These are phyloP conservation scores for Metschnikowia lunata DNA, from an alignment of 805 yeast genomes.

Conservation along the genomic window DNA sequence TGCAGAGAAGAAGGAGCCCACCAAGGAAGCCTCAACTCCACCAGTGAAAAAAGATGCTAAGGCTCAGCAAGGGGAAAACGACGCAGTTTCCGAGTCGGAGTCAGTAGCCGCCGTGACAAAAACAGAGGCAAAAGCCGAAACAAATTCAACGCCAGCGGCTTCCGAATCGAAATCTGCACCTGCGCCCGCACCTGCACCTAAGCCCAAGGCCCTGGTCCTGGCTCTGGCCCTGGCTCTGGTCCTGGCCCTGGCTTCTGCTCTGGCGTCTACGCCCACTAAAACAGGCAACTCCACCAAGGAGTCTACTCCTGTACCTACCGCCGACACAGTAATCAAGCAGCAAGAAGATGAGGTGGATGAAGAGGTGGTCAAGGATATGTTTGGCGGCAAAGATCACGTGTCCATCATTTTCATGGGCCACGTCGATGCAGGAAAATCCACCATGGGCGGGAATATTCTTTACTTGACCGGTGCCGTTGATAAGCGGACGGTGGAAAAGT, in stretches of 20 bases:
- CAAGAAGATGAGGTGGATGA: slow-evolving; percentile 83
- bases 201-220: no score
- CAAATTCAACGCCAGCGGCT: background rate
- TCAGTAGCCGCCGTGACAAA: slow-evolving; percentile 11
- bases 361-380: slow-evolving; percentile 85
- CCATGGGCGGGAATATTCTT: slow-evolving; percentile 97
- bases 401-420: slow-evolving; percentile 99
- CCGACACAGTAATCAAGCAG: slow-evolving; percentile 57
- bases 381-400: slow-evolving; percentile 95
- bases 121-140: slow-evolving; percentile 7
- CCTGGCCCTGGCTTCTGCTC: no score
- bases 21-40: slow-evolving; percentile 30
- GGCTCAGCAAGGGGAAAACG: slow-evolving; percentile 17
- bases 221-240: no score
- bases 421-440: slow-evolving; percentile 98
- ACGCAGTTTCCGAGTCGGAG: slow-evolving; percentile 8
- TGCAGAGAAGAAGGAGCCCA: slow-evolving; percentile 31
- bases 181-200: slow-evolving; percentile 12
- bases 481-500: slow-evolving; percentile 96
- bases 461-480: slow-evolving; percentile 95
- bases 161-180: slow-evolving; percentile 8
- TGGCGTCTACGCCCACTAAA: slow-evolving; percentile 6
- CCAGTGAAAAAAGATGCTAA: slow-evolving; percentile 28
- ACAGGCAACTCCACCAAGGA: slow-evolving; percentile 17
- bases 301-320: slow-evolving; percentile 22